Evolutionary conservation across 352 stramenopile genomes (phyloP).

Genomic region (Globisporangium yorkense): DNA sequence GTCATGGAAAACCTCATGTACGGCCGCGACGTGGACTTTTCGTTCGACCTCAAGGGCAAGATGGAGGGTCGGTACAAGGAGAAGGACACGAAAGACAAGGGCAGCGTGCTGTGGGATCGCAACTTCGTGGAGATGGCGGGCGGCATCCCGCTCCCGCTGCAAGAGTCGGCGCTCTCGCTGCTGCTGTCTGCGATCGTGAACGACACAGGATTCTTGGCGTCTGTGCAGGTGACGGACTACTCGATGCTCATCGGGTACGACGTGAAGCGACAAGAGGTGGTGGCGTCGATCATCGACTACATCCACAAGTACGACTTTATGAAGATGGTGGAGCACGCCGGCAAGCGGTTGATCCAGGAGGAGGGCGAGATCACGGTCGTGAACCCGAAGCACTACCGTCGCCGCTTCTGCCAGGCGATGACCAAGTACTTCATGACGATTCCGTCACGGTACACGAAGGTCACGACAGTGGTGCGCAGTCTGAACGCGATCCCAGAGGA

Average conservation of each 20-base stretch:
- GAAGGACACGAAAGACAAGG: slow-evolving; percentile 19
- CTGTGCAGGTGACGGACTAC: slow-evolving; percentile 83
- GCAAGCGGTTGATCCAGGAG: slow-evolving; percentile 85
- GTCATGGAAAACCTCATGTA: slow-evolving; percentile 89
- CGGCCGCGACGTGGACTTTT: slow-evolving; percentile 78
- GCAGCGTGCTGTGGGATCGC: slow-evolving; percentile 74
- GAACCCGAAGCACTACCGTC: slow-evolving; percentile 84
- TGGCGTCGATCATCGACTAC: slow-evolving; percentile 88
- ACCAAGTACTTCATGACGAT: slow-evolving; percentile 89
- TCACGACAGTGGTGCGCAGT: slow-evolving; percentile 56
- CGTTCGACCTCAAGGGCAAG: slow-evolving; percentile 87
- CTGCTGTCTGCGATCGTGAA: slow-evolving; percentile 82
- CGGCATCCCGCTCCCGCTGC: slow-evolving; percentile 73
- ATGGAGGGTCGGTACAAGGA: slow-evolving; percentile 80
- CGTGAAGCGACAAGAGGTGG: slow-evolving; percentile 79
- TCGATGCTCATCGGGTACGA: slow-evolving; percentile 88
- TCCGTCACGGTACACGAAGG: slow-evolving; percentile 81
- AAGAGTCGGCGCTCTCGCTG: slow-evolving; percentile 78
- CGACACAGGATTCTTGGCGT: slow-evolving; percentile 80
- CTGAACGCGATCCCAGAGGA: slow-evolving; percentile 23
- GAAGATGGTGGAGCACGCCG: slow-evolving; percentile 87
- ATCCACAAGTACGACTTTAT: slow-evolving; percentile 90
- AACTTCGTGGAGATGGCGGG: slow-evolving; percentile 85
- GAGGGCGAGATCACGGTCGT: slow-evolving; percentile 86
- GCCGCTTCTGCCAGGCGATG: slow-evolving; percentile 82